A percentile compares a stretch with the other conserved stretches of the same genome.
phyloP scores from a whole-genome alignment of 768 basidiomycete species.

The Pleurotus sapidus region DNA sequence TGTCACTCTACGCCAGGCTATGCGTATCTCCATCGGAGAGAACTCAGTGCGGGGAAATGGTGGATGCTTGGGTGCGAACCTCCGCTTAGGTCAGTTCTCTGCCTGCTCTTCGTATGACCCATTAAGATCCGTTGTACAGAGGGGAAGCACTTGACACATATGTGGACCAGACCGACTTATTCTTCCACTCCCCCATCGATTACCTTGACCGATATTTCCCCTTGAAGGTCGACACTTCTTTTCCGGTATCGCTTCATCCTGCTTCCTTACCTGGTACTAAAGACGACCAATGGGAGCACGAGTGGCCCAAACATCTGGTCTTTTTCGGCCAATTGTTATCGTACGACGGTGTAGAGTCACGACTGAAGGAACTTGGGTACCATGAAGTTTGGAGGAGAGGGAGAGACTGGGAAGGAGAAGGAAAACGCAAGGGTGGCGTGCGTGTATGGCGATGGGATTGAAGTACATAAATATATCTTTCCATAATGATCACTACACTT shows the following conservation, averaged over 20 bases:
- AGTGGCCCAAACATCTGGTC: constrained; percentile 81
- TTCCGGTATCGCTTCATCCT: constrained; percentile 62
- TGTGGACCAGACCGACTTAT: constrained; percentile 77
- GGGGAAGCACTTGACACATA: constrained; percentile 56
- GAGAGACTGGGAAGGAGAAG: constrained; percentile 76
- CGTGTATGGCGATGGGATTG: constrained; percentile 58
- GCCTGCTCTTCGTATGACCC: neutral
- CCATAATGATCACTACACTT: no score
- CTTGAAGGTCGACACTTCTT: constrained; percentile 49
- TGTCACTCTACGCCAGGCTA: constrained; percentile 97
- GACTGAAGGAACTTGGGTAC: constrained; percentile 60
- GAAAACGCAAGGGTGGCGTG: constrained; percentile 64
- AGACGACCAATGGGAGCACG: constrained; percentile 56
- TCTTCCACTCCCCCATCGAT: constrained; percentile 66
- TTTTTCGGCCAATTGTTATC: constrained; percentile 79
- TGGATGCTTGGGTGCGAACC: constrained; percentile 96
- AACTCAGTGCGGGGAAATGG: constrained; percentile 49
- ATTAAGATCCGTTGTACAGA: constrained; percentile 24
- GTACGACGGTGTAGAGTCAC: constrained; percentile 40
- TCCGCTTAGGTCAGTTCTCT: constrained; percentile 66
- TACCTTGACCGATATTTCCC: constrained; percentile 77
- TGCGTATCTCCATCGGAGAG: constrained; percentile 74
- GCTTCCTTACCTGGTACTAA: constrained; percentile 44
- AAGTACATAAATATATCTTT: neutral
- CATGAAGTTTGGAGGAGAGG: constrained; percentile 59